Conservation (phyloP, 75 land plant genomes). For the Pinus albicaulis region DNA sequence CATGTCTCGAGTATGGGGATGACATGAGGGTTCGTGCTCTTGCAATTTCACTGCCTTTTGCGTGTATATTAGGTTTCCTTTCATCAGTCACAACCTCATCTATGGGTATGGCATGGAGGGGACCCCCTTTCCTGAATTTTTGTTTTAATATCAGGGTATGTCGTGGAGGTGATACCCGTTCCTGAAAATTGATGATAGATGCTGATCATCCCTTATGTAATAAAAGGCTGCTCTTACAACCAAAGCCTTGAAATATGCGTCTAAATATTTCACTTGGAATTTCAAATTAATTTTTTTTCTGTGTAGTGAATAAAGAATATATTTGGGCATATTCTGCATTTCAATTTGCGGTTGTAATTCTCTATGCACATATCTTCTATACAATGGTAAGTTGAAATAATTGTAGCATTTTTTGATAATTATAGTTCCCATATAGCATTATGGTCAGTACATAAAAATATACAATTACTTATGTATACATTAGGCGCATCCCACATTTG, state of each 20-base stretch:
- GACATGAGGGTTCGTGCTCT: slow-evolving; percentile 39
- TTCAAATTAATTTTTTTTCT: background rate
- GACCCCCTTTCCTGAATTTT: background rate
- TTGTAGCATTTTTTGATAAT: background rate
- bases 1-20: background rate
- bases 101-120: slow-evolving; percentile 6
- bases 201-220: background rate
- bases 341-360: slow-evolving; percentile 63
- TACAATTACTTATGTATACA: background rate
- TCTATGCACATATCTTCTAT: slow-evolving; percentile 56
- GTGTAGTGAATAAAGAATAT: slow-evolving; percentile 51
- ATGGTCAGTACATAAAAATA: background rate
- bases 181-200: background rate
- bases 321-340: slow-evolving; percentile 77
- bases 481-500: background rate
- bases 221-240: background rate
- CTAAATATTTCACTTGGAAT: background rate
- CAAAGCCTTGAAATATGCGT: background rate
- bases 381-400: slow-evolving; percentile 30
- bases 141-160: background rate
- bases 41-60: slow-evolving; percentile 32
- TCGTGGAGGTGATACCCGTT: background rate
- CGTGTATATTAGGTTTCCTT: slow-evolving; percentile 32
- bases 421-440: background rate
- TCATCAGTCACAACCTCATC: slow-evolving; percentile 27